Base-by-base conservation (phyloP, 148 eudicot species). In the Rhododendron molle region DNA sequence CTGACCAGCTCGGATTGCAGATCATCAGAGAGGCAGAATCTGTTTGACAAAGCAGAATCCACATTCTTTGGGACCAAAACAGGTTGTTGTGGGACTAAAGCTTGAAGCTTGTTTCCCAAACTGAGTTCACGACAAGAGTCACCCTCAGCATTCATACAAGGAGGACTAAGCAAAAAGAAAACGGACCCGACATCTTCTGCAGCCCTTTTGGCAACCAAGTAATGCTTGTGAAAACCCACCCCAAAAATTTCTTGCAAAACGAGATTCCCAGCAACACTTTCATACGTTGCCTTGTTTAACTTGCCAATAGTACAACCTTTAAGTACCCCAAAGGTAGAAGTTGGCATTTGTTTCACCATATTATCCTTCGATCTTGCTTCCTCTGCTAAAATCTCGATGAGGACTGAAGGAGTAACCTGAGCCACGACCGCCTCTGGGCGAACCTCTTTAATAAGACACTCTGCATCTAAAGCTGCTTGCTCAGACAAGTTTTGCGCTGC, bases 151-250 rank as follows among this genome's bases (percentile, higher is more conserved):
- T 44, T n/a, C 54, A 21, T 20, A 9, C 16, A n/a, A 10, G 81
- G 81, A 78, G 56, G 13, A 23, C 49, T 30, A 46, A 78, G 32
- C 69, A 88, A 81, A 38, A 78, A 23, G 50, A 78, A 78, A 10
- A 18, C 6, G 1, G 81, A 78, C n/a, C 81, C 81, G 1, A 78
- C 81, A 21, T 78, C 81, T 44, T 44, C 81, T 9, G 81, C 81
- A 78, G 54, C 81, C 81, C 32, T 78, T 44, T 78, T 78, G 40
- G 81, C 81, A 78, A 49, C 52, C 81, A 78, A 78, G 16, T 43
- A 23, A 78, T 44, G 81, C 52, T 28, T 26, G 30, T 44, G 54
- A 78, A 78, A 44, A 46, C 56, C 54, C 10, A 78, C 54, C 56
- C 81, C 81, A 0, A 78, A 78, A 78, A 78, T 78, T 13, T 78